phyloP scores from a whole-genome alignment of 116 monocot species.

The Trichopus zeylanicus region DNA sequence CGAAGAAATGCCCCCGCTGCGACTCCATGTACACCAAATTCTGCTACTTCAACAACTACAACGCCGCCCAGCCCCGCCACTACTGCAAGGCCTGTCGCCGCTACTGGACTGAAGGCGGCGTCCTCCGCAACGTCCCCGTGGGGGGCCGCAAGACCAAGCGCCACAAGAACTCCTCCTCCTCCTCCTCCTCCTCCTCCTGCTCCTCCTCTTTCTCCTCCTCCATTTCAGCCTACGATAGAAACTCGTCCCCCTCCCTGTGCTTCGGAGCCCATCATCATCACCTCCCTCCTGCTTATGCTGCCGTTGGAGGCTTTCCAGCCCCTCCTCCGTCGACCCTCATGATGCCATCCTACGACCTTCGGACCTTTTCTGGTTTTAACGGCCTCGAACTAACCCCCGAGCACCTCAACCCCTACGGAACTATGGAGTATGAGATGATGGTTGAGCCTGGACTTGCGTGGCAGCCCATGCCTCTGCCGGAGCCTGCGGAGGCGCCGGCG shows the following conservation, averaged over 20 bases:
- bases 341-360: no score
- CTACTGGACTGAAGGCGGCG: conserved; percentile 70
- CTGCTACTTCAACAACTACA: conserved; percentile 92
- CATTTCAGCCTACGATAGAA: neutral
- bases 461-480: no score
- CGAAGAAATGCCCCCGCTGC: conserved; percentile 46
- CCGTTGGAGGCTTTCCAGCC: no score
- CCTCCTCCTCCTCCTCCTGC: neutral
- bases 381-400: no score
- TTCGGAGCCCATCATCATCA: no score
- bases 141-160: conserved; percentile 45
- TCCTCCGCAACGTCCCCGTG: conserved; percentile 54
- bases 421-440: no score
- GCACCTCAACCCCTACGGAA: no score
- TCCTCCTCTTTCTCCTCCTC: neutral
- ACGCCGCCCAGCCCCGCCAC: conserved; percentile 68
- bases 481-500: no score
- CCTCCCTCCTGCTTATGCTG: no score
- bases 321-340: no score
- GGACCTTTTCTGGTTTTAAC: no score
- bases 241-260: neutral
- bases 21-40: conserved; percentile 74
- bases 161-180: conserved; percentile 15
- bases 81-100: conserved; percentile 72
- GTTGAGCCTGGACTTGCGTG: no score